Conservation (phyloP, 176 grass and related monocot genomes). For the Juncus inflexus region DNA sequence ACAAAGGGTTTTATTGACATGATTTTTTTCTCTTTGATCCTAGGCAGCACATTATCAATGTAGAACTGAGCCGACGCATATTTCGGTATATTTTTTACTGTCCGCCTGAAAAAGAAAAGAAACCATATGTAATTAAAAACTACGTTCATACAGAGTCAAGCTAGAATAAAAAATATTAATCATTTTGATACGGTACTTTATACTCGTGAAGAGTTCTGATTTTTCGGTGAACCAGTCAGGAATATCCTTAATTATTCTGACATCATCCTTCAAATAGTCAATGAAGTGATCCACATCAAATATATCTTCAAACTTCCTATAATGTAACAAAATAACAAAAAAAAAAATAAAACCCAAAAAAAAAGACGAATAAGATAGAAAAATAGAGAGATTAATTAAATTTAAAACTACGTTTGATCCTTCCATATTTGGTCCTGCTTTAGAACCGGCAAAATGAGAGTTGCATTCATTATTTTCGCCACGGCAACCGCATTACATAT, state of each 20-base stretch:
- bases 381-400: constrained; percentile 12
- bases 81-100: constrained; percentile 97
- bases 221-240: constrained; percentile 98
- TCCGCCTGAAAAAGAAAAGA: constrained; percentile 48
- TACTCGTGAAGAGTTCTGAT: constrained; percentile 93
- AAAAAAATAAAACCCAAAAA: constrained; percentile 1
- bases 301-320: constrained; percentile 97
- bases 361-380: neutral
- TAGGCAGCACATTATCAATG: constrained; percentile 97
- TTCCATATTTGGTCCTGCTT: constrained; percentile 99
- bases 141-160: neutral
- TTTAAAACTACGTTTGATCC: constrained; percentile 76
- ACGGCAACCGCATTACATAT: constrained; percentile 99
- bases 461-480: constrained; percentile 93
- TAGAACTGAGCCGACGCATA: constrained; percentile 95
- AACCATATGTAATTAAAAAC: neutral
- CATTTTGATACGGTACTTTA: constrained; percentile 51
- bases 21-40: constrained; percentile 97
- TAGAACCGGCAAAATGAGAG: constrained; percentile 90
- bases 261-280: constrained; percentile 97
- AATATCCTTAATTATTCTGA: constrained; percentile 72
- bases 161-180: constrained; percentile 17
- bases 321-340: constrained; percentile 13
- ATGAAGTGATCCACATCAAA: constrained; percentile 99
- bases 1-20: constrained; percentile 98